Evolutionary conservation across 345 rosid species (phyloP).

Genomic region (Populus alba): DNA sequence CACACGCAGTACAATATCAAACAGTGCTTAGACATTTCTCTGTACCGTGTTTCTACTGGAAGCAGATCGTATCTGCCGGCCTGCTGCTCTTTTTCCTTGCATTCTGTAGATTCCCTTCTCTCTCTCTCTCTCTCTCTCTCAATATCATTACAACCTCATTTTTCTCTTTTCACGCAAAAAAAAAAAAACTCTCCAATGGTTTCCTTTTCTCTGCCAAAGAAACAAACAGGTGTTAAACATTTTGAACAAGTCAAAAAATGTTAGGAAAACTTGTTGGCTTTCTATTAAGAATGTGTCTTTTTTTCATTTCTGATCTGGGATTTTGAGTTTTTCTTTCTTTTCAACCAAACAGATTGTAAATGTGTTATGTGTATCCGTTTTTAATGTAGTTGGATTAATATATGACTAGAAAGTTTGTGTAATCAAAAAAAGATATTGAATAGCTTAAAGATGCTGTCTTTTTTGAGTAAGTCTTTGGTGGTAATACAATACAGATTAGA

Average conservation of each 20-base stretch:
- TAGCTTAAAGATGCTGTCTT: background rate
- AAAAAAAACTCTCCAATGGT: background rate
- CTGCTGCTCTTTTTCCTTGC: background rate
- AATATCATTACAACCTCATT: slow-evolving; percentile 7
- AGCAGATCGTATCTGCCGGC: background rate
- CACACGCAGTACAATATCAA: background rate
- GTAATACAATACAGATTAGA: background rate
- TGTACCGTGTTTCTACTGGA: background rate
- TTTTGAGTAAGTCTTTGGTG: background rate
- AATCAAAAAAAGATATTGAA: background rate
- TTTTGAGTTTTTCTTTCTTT: background rate
- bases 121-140: background rate
- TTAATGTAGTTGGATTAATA: background rate
- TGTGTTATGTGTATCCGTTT: background rate
- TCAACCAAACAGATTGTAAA: background rate
- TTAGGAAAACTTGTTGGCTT: background rate
- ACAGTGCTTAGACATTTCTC: background rate
- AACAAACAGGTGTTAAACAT: background rate
- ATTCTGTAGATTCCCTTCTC: background rate
- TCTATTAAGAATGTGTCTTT: background rate
- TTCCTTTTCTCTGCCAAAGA: background rate
- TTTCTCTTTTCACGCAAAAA: background rate
- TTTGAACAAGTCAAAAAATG: background rate
- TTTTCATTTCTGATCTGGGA: background rate
- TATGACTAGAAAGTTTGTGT: background rate